phyloP scores from a whole-genome alignment of 2,329 filamentous ascomycete species.

The Pezizomycotina sp. region DNA sequence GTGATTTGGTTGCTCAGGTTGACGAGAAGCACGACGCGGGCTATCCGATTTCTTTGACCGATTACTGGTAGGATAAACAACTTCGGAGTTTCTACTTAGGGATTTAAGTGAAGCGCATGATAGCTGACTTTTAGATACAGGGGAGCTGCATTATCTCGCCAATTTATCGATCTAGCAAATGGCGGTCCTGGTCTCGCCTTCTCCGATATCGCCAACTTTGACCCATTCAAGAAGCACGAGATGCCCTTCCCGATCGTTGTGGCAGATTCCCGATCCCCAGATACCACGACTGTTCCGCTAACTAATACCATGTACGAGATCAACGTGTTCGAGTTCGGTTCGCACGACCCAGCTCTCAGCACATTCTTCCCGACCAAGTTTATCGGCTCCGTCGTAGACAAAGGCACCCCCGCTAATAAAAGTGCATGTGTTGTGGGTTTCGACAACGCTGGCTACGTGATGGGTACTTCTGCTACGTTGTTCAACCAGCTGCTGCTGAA shows the following conservation, averaged over 20 bases:
- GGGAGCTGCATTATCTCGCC: slow-evolving; percentile 10
- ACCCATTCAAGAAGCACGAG: slow-evolving; percentile 45
- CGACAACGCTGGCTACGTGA: slow-evolving; percentile 66
- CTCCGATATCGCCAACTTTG: slow-evolving; percentile 54
- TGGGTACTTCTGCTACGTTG: slow-evolving; percentile 70
- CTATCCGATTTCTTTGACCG: slow-evolving; percentile 58
- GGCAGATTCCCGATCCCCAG: slow-evolving; percentile 48
- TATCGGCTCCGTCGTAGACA: slow-evolving; percentile 54
- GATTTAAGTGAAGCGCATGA: not conserved
- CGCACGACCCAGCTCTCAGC: slow-evolving; percentile 54
- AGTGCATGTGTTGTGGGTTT: slow-evolving; percentile 55
- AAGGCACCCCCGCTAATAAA: slow-evolving; percentile 38
- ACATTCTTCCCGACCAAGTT: slow-evolving; percentile 57
- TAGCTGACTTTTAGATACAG: slow-evolving; percentile 25
- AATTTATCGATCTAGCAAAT: slow-evolving; percentile 9
- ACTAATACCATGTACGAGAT: slow-evolving; percentile 66
- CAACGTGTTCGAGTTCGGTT: slow-evolving; percentile 64
- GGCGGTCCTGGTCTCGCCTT: slow-evolving; percentile 45
- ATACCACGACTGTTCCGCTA: slow-evolving; percentile 43
- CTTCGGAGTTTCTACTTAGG: too few relatives aligned
- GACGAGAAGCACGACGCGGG: slow-evolving; percentile 45
- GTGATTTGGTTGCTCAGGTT: slow-evolving; percentile 42
- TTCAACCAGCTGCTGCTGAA: slow-evolving; percentile 65
- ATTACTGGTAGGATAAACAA: slow-evolving; percentile 54
- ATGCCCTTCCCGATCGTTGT: slow-evolving; percentile 60